Evolutionary conservation across 805 yeast species (phyloP), one percentile per base, ranked within the genome.

Genomic region (Hanseniaspora occidentalis): DNA sequence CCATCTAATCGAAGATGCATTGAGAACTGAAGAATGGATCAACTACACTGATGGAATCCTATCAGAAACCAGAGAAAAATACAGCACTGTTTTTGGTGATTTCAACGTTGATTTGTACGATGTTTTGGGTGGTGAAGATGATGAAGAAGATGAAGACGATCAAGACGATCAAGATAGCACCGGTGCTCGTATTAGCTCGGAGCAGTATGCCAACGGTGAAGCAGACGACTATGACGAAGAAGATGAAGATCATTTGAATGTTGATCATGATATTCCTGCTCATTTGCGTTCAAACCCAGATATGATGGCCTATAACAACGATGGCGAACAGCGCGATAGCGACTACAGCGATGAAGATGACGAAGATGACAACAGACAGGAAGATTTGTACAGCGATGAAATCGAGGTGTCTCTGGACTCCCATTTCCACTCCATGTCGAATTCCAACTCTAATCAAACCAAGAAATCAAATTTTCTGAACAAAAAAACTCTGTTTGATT

Each of bases 61-160:
- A 45, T 83, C 81, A 46, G 94, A 84, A 51, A 85, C 94, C 2
- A 71, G 98, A 48, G 94, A 86, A 56, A 88, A 86, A 62, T 92
- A 92, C 61, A 92, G 89, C 59, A 86, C 95, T 9, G 81, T 89
- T 24, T 68, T 92, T 34, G 98, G 98, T 17, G 94, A 89, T n/a
- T 45, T 45, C 17, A 52, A 47, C 3, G 73, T 67, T 18, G 75
- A 66, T 19, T 67, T 68, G 68, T 41, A 41, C 20, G 47, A 44
- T 11, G 46, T 39, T 8, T 47, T 42, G 31, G 46, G 50, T 19
- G 46, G 39, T 14, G 31, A 24, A 23, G 40, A 22, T 14, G 31
- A 21, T 18, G 46, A 45, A 11, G 47, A 42, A 18, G 48, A 43
- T 21, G 45, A 42, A 24, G 42, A 44, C 17, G 37, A 17, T 11